Evolutionary conservation across 2,329 filamentous ascomycete species (phyloP).

Genomic region (Didymella lethalis): DNA sequence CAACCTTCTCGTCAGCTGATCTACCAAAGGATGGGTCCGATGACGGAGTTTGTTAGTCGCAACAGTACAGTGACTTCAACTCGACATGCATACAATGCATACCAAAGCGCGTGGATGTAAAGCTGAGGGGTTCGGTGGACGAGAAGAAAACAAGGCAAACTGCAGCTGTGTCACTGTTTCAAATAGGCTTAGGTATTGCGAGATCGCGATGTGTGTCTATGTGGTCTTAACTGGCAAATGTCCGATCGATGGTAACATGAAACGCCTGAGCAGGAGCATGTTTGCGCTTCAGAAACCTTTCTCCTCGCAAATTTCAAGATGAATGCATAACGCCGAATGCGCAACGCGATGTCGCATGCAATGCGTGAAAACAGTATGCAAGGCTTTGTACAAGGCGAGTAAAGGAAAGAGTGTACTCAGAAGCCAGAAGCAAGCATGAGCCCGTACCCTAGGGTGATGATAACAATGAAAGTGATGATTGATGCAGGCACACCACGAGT

Average conservation of each 20-base stretch:
- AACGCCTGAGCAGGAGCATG: slow-evolving; percentile 1
- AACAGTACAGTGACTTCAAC: not conserved
- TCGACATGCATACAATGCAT: not conserved
- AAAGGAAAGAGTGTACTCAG: slow-evolving; percentile 44
- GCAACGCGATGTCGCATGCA: slow-evolving; percentile 17
- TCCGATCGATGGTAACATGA: slow-evolving; percentile 3
- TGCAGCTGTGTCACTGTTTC: not conserved
- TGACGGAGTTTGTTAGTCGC: not conserved
- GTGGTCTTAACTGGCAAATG: slow-evolving; percentile 1
- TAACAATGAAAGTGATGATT: slow-evolving; percentile 79
- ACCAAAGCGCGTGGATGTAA: not conserved
- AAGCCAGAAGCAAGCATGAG: slow-evolving; percentile 81
- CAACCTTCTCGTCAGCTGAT: not conserved
- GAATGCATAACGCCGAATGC: slow-evolving; percentile 6
- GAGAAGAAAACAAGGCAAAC: not conserved
- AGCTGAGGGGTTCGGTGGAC: not conserved
- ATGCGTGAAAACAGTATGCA: slow-evolving; percentile 7
- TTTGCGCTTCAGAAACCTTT: not conserved
- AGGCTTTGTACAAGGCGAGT: slow-evolving; percentile 4
- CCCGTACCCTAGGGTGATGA: slow-evolving; percentile 89
- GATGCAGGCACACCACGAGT: slow-evolving; percentile 90
- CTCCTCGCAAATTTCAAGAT: not conserved
- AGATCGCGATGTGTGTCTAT: not conserved
- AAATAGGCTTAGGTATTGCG: not conserved
- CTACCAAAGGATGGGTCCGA: not conserved